phyloP scores from a whole-genome alignment of 1,284 basidiomycete genomes.

The Lentinula novae-zelandiae region DNA sequence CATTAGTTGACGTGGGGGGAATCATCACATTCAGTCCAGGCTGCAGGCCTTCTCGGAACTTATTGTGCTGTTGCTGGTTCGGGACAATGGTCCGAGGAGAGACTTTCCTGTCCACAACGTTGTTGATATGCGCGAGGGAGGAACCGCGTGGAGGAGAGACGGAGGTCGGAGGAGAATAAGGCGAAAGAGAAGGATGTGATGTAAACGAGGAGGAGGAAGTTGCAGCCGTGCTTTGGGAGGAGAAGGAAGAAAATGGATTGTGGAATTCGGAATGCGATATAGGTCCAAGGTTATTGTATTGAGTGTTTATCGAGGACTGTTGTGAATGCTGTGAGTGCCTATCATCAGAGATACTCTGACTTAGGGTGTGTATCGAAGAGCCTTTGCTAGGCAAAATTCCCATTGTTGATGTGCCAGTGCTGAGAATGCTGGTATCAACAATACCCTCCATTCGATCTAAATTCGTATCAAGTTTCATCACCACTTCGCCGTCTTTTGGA shows the following conservation, averaged over 20 bases:
- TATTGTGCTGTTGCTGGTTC: background rate
- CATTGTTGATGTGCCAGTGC: background rate
- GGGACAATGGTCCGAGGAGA: slow-evolving; percentile 15
- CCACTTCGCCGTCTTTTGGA: background rate
- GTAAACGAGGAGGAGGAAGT: background rate
- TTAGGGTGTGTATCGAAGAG: background rate
- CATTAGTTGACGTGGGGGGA: background rate
- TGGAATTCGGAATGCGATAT: slow-evolving; percentile 7
- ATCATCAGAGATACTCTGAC: slow-evolving; percentile 1
- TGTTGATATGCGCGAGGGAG: slow-evolving; percentile 1
- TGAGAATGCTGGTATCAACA: slow-evolving; percentile 9
- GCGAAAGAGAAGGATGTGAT: background rate
- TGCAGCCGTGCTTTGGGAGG: background rate
- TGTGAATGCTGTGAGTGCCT: background rate
- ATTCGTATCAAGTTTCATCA: slow-evolving; percentile 15
- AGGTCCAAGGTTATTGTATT: background rate
- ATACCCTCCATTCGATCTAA: slow-evolving; percentile 17
- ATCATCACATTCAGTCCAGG: background rate
- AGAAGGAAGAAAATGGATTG: slow-evolving; percentile 4
- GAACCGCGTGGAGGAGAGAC: slow-evolving; percentile 5
- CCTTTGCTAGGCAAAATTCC: background rate
- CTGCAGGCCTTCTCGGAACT: background rate
- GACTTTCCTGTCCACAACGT: slow-evolving; percentile 10
- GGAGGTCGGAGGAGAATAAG: background rate
- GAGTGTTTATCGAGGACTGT: background rate